Evolutionary conservation across 805 yeast species (phyloP).

Genomic region (Lipomyces starkeyi): DNA sequence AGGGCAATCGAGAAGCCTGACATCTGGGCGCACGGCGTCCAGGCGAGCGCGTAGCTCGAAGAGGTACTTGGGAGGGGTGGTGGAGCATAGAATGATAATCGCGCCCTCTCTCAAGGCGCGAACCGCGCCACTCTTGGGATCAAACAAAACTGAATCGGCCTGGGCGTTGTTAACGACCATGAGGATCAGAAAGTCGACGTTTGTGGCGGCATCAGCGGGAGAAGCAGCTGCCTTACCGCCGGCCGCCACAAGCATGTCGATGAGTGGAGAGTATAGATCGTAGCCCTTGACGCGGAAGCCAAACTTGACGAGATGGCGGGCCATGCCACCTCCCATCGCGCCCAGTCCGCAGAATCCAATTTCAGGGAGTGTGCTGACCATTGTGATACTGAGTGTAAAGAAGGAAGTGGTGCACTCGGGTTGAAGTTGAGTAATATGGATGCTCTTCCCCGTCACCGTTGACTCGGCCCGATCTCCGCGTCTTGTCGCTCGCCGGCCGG

Average conservation of each 20-base stretch:
- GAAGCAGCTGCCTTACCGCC: constrained; percentile 28
- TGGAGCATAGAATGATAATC: constrained; percentile 30
- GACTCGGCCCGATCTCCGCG: too few species aligned
- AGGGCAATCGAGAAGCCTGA: constrained; percentile 30
- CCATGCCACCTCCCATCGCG: constrained; percentile 37
- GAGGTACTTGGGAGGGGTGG: constrained; percentile 28
- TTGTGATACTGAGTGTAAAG: background rate
- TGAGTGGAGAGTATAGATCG: constrained; percentile 25
- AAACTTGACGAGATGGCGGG: constrained; percentile 24
- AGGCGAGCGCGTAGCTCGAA: constrained; percentile 20
- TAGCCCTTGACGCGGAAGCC: constrained; percentile 26
- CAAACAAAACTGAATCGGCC: constrained; percentile 30
- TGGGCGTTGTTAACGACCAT: constrained; percentile 34
- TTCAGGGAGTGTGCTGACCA: constrained; percentile 22
- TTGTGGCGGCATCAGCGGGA: constrained; percentile 31
- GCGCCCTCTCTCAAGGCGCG: constrained; percentile 22
- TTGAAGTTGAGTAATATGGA: too few species aligned
- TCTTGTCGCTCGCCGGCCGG: too few species aligned
- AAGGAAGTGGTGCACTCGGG: background rate
- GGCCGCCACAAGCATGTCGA: constrained; percentile 30
- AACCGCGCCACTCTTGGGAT: constrained; percentile 22
- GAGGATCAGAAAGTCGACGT: constrained; percentile 27
- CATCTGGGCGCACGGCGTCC: constrained; percentile 23
- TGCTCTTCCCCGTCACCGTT: too few species aligned
- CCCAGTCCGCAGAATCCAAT: constrained; percentile 35